Evolutionary conservation across 805 yeast species (phyloP).

Genomic region (Deakozyma indianensis): DNA sequence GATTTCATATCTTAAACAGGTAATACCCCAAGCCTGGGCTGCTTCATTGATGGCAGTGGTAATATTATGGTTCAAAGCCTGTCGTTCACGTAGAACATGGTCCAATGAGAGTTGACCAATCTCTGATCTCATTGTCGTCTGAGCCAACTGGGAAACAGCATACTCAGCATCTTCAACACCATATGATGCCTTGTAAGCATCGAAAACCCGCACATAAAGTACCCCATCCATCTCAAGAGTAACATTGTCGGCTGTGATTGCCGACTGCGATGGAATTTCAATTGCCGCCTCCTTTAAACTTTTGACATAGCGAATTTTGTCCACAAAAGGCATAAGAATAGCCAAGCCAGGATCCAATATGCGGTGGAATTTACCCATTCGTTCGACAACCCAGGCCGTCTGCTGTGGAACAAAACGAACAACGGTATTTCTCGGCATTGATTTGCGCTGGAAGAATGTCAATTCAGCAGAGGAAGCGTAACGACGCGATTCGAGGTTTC

Average conservation of each 20-base stretch:
- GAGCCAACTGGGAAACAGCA: constrained; percentile 75
- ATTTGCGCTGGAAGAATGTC: constrained; percentile 46
- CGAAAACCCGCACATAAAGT: constrained; percentile 59
- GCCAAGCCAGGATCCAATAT: constrained; percentile 68
- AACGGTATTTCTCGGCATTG: constrained; percentile 61
- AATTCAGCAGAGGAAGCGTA: constrained; percentile 11
- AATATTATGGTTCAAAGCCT: constrained; percentile 54
- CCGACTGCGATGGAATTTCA: constrained; percentile 71
- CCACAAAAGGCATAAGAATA: constrained; percentile 55
- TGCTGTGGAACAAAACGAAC: constrained; percentile 78
- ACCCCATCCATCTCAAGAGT: constrained; percentile 77
- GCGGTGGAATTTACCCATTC: constrained; percentile 73
- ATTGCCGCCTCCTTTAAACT: constrained; percentile 73
- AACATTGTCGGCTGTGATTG: constrained; percentile 77
- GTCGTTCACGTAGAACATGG: constrained; percentile 65
- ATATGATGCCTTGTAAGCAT: constrained; percentile 74
- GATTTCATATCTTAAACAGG: constrained; percentile 72
- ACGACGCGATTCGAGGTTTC: not conserved
- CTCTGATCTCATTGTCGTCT: constrained; percentile 82
- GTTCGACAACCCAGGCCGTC: constrained; percentile 80
- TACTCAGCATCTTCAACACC: constrained; percentile 83
- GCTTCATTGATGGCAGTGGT: constrained; percentile 75
- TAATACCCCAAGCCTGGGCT: constrained; percentile 73
- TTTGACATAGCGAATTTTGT: constrained; percentile 68
- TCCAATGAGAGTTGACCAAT: constrained; percentile 74